Evolutionary conservation across 73 alveolate species (phyloP).

Genomic region (Paramecium octaurelia): DNA sequence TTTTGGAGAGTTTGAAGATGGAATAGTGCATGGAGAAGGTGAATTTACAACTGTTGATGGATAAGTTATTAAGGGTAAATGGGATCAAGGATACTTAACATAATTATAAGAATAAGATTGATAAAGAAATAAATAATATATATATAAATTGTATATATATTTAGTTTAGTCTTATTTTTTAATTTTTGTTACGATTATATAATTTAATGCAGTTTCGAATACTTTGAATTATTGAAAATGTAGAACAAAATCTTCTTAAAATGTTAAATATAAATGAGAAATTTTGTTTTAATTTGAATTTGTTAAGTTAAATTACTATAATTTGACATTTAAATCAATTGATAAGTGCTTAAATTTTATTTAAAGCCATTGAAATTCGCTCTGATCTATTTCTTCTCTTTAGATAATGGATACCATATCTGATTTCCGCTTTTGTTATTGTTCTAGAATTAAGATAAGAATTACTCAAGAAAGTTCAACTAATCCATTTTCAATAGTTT

Average conservation of each 20-base stretch:
- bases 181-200: not conserved
- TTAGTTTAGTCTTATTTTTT: too few relatives aligned
- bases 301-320: not conserved
- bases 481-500: slow-evolving; percentile 19
- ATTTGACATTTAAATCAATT: not conserved
- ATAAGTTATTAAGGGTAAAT: not conserved
- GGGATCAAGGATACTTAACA: slow-evolving; percentile 28
- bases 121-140: not conserved
- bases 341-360: not conserved
- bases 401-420: slow-evolving; percentile 49
- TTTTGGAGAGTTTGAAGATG: slow-evolving; percentile 6
- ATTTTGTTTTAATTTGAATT: too few relatives aligned
- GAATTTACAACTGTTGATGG: slow-evolving; percentile 14
- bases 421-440: slow-evolving; percentile 28
- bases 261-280: not conserved
- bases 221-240: too few relatives aligned
- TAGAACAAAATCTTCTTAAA: too few relatives aligned
- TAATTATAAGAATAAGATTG: not conserved
- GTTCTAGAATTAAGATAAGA: not conserved
- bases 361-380: slow-evolving; percentile 14
- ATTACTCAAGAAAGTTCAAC: slow-evolving; percentile 35
- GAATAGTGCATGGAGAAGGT: slow-evolving; percentile 24
- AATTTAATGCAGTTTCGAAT: too few relatives aligned
- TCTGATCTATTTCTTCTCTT: slow-evolving; percentile 57
- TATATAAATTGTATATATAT: too few relatives aligned